These are phyloP conservation scores for Inga oerstediana DNA, from an alignment of 306 rosid genomes.

Conservation along the genomic window DNA sequence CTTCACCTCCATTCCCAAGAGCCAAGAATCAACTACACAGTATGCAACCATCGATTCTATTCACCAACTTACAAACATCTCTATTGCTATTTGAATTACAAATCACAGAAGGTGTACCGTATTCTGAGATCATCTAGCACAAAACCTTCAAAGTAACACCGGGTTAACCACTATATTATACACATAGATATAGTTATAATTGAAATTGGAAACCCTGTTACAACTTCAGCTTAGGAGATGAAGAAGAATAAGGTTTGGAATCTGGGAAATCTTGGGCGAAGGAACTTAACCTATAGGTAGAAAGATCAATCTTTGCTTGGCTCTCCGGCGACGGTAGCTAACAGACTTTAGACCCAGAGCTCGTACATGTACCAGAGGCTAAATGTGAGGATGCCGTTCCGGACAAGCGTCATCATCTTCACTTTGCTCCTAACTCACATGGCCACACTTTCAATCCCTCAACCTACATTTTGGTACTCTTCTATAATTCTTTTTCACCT, in stretches of 20 bases:
- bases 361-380: conserved; percentile 56
- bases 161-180: background rate
- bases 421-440: too few species aligned
- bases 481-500: too few species aligned
- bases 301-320: conserved; percentile 62
- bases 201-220: background rate
- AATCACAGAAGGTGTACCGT: too few species aligned
- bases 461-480: too few species aligned
- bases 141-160: background rate
- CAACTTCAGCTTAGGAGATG: conserved; percentile 35
- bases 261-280: conserved; percentile 9
- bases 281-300: conserved; percentile 53
- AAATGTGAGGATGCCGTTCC: conserved; percentile 42
- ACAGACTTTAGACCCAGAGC: conserved; percentile 42
- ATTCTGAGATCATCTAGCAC: background rate
- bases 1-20: too few species aligned
- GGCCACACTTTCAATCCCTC: too few species aligned
- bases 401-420: conserved; percentile 45
- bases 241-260: background rate
- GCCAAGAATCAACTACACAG: too few species aligned
- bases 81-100: too few species aligned
- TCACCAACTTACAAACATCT: too few species aligned
- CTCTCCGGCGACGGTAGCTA: conserved; percentile 54
- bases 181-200: background rate
- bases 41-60: too few species aligned